Base-by-base conservation (phyloP, 495 filamentous ascomycete species). In the Lophiotrema nucula region DNA sequence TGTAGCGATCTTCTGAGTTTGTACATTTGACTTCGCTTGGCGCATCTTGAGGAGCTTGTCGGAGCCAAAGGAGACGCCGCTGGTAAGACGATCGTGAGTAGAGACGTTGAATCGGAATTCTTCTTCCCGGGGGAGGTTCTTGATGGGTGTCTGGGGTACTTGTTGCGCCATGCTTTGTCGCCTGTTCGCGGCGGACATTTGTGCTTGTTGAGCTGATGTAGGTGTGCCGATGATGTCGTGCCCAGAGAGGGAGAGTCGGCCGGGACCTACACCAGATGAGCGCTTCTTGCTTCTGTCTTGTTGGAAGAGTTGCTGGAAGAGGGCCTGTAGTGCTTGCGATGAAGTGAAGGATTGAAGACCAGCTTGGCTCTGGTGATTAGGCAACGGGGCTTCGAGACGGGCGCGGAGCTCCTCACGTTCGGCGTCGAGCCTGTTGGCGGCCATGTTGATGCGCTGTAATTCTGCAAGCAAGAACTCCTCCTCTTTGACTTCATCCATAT, bases 351-450 rank as follows among this genome's bases (percentile, higher is more conserved):
- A 76, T 45, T 80, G 70, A 8, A 85, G 82, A 60, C 80, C 88
- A 1, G 46, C 60, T 2, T 45, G 6, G 28, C 53, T 45, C 39
- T 66, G 45, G 38, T n/a, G 55, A 61, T 60, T 67, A 35, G 50
- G 61, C 22, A 41, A 52, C 56, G 48, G 68, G 57, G 80, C 79
- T 56, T 96, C 91, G 11, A 97, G 84, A 53, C 91, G 83, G 55
- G 83, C 81, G 71, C 93, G 93, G n/a, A 97, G 81, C 67, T 97
- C 93, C 62, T 84, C 81, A 39, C 92, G 90, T 65, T 96, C 90
- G 58, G 88, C 83, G 64, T 90, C 85, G 62, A 96, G 84, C 59
- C 79, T 83, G 57, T 92, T 87, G 55, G 92, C 87, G 55, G 87
- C 83, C 58, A 83, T 81, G 33, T 92, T 79, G 59, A 98, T 96